These are phyloP conservation scores for Colletotrichum sp. DNA, from an alignment of 2,329 filamentous ascomycete species.

Conservation along the genomic window DNA sequence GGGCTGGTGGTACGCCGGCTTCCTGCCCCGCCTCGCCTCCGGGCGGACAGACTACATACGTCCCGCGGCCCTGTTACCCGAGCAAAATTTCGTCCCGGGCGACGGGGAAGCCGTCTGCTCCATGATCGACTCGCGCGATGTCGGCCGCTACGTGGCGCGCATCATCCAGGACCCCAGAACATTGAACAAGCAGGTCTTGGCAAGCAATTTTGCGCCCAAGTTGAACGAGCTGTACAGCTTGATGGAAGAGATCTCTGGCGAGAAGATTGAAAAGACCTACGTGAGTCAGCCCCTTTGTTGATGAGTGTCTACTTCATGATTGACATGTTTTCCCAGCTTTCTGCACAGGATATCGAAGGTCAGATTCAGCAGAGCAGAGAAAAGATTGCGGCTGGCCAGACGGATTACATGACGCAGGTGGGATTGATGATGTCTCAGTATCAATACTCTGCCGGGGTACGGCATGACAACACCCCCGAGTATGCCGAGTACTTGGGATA, in stretches of 20 bases:
- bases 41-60: constrained; percentile 41
- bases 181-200: constrained; percentile 56
- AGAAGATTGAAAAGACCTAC: constrained; percentile 45
- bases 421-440: constrained; percentile 41
- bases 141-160: constrained; percentile 54
- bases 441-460: constrained; percentile 47
- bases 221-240: constrained; percentile 50
- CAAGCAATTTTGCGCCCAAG: constrained; percentile 48
- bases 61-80: constrained; percentile 31
- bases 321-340: not conserved
- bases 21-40: constrained; percentile 32
- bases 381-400: not conserved
- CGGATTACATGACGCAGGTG: not conserved
- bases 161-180: constrained; percentile 59
- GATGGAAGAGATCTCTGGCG: constrained; percentile 53
- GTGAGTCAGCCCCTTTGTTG: not conserved
- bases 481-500: constrained; percentile 61
- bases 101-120: constrained; percentile 48
- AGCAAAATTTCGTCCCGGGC: constrained; percentile 43
- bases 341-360: not conserved
- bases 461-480: constrained; percentile 58
- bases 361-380: not conserved
- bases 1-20: constrained; percentile 62
- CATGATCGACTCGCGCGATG: constrained; percentile 54
- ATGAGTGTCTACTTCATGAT: accelerated